These are phyloP conservation scores for Erodium chrysanthum DNA, from an alignment of 441 rosid genomes.

Conservation along the genomic window DNA sequence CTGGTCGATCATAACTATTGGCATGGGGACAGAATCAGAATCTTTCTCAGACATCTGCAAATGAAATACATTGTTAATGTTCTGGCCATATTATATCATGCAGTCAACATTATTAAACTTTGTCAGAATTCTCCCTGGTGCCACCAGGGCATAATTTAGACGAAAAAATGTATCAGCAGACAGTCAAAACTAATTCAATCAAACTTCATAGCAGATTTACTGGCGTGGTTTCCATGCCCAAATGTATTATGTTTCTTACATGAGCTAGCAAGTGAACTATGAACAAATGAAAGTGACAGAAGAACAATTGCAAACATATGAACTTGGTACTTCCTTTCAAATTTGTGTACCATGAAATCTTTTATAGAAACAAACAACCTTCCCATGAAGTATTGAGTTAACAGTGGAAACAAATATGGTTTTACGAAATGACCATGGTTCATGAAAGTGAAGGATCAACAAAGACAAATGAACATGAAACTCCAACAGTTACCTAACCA, in stretches of 20 bases:
- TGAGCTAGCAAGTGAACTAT: not conserved
- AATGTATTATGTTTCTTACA: not conserved
- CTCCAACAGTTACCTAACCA: not conserved
- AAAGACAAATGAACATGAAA: not conserved
- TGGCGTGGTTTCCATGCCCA: not conserved
- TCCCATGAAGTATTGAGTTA: not conserved
- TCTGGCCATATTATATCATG: slow-evolving; percentile 16
- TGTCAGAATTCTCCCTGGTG: too few relatives aligned
- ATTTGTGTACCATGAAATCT: not conserved
- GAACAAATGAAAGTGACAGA: not conserved
- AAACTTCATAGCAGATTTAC: not conserved
- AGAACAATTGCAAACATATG: not conserved
- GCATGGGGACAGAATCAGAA: slow-evolving; percentile 48
- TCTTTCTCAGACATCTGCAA: slow-evolving; percentile 46
- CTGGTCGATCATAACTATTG: slow-evolving; percentile 71
- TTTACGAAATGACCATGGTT: not conserved
- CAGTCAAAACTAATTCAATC: not conserved
- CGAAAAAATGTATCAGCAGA: not conserved
- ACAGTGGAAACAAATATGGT: not conserved
- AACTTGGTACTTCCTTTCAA: not conserved
- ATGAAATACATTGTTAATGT: slow-evolving; percentile 22
- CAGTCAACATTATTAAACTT: not conserved
- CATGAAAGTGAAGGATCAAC: not conserved
- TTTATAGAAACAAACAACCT: not conserved
- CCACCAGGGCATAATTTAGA: not conserved